phyloP scores from a whole-genome alignment of 108 stramenopile genomes.

The Stephanodiscus triporus region DNA sequence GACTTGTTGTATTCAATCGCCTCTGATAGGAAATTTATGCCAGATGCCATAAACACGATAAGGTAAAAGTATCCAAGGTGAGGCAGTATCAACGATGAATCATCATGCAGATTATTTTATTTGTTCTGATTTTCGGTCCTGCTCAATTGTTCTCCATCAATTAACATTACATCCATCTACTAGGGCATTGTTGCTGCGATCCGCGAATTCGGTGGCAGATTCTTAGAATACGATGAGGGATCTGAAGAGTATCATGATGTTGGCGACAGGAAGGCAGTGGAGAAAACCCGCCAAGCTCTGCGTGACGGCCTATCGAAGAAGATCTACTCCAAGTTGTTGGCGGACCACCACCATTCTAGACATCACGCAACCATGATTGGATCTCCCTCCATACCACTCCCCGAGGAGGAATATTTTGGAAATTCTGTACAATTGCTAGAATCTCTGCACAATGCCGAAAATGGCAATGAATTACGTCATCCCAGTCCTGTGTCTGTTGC shows the following conservation, averaged over 20 bases:
- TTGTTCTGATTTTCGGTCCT: too few relatives aligned
- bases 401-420: constrained; percentile 4
- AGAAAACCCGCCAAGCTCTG: constrained; percentile 48
- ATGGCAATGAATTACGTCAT: neutral
- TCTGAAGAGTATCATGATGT: constrained; percentile 63
- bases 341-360: neutral
- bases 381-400: too few relatives aligned
- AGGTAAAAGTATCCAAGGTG: neutral
- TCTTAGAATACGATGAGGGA: constrained; percentile 61
- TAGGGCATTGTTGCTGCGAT: constrained; percentile 29
- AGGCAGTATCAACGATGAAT: neutral
- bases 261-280: constrained; percentile 71
- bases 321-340: neutral
- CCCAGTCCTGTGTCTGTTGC: too few relatives aligned
- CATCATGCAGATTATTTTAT: too few relatives aligned
- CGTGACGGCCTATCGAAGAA: constrained; percentile 58
- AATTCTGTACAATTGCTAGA: neutral
- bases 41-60: neutral
- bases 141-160: neutral
- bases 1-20: neutral
- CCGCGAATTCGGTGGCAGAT: constrained; percentile 37
- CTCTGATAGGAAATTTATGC: neutral
- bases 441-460: neutral
- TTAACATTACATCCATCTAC: neutral
- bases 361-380: neutral